phyloP scores from a whole-genome alignment of 2,329 filamentous ascomycete species.

The Metarhizium anisopliae region DNA sequence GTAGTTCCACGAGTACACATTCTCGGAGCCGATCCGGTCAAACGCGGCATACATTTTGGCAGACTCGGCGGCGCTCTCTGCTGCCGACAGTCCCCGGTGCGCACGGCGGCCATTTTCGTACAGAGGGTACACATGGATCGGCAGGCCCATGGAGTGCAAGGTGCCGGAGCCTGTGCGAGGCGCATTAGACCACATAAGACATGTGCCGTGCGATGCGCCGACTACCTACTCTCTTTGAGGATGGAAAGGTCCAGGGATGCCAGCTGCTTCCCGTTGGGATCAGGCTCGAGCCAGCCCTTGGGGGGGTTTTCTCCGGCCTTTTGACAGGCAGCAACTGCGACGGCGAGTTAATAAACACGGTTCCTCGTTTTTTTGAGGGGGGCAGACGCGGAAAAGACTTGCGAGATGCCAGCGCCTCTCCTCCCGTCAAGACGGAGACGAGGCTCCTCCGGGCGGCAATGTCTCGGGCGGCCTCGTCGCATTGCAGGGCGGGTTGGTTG shows the following conservation, averaged over 20 bases:
- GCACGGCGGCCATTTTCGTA: constrained; percentile 58
- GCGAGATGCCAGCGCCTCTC: constrained; percentile 55
- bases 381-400: constrained; percentile 9
- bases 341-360: background rate
- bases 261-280: constrained; percentile 34
- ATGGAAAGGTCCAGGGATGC: constrained; percentile 36
- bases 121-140: constrained; percentile 59
- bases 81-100: constrained; percentile 40
- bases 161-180: constrained; percentile 39
- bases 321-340: constrained; percentile 23
- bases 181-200: background rate
- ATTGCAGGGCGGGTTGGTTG: constrained; percentile 50
- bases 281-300: constrained; percentile 46
- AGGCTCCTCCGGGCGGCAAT: constrained; percentile 44
- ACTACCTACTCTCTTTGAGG: constrained; percentile 20
- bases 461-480: constrained; percentile 54
- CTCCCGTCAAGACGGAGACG: constrained; percentile 52
- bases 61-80: constrained; percentile 50
- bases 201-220: background rate
- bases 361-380: background rate
- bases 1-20: constrained; percentile 49
- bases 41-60: constrained; percentile 52
- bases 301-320: constrained; percentile 33
- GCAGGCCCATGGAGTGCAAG: constrained; percentile 48
- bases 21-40: constrained; percentile 42